These are phyloP conservation scores for Xylariaceae sp. DNA, from an alignment of 2,329 filamentous ascomycete species.

Conservation along the genomic window DNA sequence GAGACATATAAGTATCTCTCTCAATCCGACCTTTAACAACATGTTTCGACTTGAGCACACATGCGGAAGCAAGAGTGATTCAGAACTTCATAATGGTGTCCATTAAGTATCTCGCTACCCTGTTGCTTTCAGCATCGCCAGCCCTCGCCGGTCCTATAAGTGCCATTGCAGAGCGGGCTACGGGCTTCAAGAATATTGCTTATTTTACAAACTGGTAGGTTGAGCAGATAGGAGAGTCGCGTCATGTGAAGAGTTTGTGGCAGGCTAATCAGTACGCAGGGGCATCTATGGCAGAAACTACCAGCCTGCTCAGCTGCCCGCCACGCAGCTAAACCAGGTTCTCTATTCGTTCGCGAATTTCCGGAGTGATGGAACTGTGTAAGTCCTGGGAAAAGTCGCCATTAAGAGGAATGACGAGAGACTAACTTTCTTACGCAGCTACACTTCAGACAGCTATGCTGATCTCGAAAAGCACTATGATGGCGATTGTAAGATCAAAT, in stretches of 20 bases:
- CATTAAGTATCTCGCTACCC: conserved; percentile 19
- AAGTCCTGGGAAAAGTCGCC: conserved; percentile 26
- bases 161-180: conserved; percentile 20
- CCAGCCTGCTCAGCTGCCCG: conserved; percentile 66
- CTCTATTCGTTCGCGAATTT: conserved; percentile 81
- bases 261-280: conserved; percentile 34
- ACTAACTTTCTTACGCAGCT: conserved; percentile 34
- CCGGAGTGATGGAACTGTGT: conserved; percentile 66
- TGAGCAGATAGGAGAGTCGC: conserved; percentile 1
- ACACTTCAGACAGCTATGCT: conserved; percentile 64
- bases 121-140: conserved; percentile 25
- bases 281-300: conserved; percentile 72
- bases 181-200: conserved; percentile 41
- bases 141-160: conserved; percentile 20
- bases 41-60: conserved; percentile 4
- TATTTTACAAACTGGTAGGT: conserved; percentile 48
- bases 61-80: conserved; percentile 10
- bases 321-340: conserved; percentile 68
- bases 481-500: conserved; percentile 52
- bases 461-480: conserved; percentile 72
- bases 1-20: background rate
- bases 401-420: background rate
- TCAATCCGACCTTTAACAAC: conserved; percentile 4
- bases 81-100: conserved; percentile 18
- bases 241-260: background rate